phyloP scores from a whole-genome alignment of 257 asterid genomes.

The Nicotiana attenuata region DNA sequence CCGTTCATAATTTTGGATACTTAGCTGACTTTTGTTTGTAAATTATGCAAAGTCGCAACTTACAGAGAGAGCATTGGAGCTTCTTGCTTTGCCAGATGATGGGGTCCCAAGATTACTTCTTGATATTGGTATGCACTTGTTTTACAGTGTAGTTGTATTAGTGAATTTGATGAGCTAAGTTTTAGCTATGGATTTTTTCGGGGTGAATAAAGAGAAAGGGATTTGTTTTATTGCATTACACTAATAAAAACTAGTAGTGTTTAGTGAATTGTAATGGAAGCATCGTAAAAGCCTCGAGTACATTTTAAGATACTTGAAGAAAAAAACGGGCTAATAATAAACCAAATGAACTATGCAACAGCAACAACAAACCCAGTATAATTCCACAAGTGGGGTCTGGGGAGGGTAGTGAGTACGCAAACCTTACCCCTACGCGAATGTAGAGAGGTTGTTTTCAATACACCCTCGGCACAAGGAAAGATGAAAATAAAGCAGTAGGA shows the following conservation, averaged over 20 bases:
- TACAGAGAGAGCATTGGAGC: conserved; percentile 88
- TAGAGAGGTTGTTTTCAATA: too few species aligned
- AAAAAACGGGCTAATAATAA: neutral
- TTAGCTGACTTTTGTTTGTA: neutral
- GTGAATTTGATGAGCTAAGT: neutral
- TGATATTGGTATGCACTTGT: conserved; percentile 56
- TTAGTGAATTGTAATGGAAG: neutral
- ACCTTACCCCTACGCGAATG: too few species aligned
- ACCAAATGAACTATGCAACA: neutral
- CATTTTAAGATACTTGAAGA: neutral
- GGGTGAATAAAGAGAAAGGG: neutral
- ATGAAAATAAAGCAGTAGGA: too few species aligned
- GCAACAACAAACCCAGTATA: too few species aligned
- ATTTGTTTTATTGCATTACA: neutral
- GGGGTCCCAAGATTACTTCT: conserved; percentile 69
- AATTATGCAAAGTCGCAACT: conserved; percentile 53
- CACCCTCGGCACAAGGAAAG: too few species aligned
- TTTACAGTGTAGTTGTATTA: neutral
- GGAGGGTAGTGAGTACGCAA: too few species aligned
- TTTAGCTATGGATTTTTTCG: neutral
- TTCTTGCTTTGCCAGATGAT: conserved; percentile 80
- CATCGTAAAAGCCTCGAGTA: neutral
- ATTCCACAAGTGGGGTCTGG: too few species aligned
- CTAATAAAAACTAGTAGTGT: neutral
- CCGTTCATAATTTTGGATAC: neutral